Base-by-base conservation (phyloP, 768 basidiomycete species). In the Boletus tylopilopsis region DNA sequence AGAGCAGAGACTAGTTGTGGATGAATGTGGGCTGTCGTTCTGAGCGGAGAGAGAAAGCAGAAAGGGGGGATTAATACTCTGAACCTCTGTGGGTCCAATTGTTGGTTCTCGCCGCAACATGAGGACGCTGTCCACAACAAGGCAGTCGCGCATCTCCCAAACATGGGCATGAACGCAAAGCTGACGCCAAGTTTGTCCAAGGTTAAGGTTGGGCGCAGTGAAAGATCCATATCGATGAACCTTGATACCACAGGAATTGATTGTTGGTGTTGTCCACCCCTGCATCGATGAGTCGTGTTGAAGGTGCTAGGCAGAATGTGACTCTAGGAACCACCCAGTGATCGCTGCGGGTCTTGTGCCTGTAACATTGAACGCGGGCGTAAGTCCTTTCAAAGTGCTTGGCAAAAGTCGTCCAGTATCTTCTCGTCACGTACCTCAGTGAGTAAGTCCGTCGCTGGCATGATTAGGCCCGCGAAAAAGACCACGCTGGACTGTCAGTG, bases 101-200 rank as follows among this genome's bases (percentile, higher is more conserved):
- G 39, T 40, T 44, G 19, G 41, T 35, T 34, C 34, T 51, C n/a
- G 47, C 7, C 13, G 15, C 15, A 18, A 49, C 49, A 53, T 7
- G 47, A 50, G 55, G 54, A 33, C n/a, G 9, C 13, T 29, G 15
- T 35, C 11, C 40, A 35, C 9, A 40, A 12, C 33, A 29, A 19
- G 35, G 3, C 2, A 13, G 29, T 30, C 47, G 51, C 47, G 11
- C 6, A 61, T 52, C 53, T 6, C 47, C 50, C 62, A 54, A 50
- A 59, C 30, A 51, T 48, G 35, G 59, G n/a, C 47, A 56, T 54
- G 46, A 30, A 32, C 62, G 62, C 59, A 63, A 64, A 56, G 43
- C 30, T 34, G 27, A 21, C 32, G 52, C 62, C 52, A 45, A 45
- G 32, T 55, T 46, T 24, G 37, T 45, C 40, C 18, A 53, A 27